Percentiles rank a stretch among this genome's conserved stretches.
Conservation (phyloP, 2,329 filamentous ascomycete species). For the Ascochyta clinopodiicola region DNA sequence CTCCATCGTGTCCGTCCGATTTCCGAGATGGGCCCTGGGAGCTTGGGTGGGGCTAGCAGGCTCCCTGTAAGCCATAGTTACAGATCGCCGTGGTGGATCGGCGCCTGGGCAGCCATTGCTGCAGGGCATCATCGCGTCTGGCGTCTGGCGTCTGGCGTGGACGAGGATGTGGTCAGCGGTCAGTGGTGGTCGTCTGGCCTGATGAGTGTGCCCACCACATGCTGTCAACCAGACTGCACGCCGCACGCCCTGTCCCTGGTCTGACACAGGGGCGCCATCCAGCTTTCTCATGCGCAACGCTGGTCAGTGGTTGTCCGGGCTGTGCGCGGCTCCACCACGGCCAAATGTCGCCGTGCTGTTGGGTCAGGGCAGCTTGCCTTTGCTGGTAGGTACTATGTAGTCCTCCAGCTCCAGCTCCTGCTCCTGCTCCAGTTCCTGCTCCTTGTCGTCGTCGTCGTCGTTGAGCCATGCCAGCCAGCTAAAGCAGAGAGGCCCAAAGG, state of each 20-base stretch:
- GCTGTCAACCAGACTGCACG: constrained; percentile 9
- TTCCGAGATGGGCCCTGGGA: constrained; percentile 41
- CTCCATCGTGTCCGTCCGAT: constrained; percentile 41
- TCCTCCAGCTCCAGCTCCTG: too few species aligned
- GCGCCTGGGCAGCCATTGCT: constrained; percentile 41
- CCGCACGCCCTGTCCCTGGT: neutral
- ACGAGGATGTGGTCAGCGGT: neutral
- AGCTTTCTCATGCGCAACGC: constrained; percentile 5
- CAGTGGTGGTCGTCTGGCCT: neutral
- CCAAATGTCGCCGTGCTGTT: constrained; percentile 30
- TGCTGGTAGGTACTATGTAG: too few species aligned
- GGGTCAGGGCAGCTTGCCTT: constrained; percentile 20
- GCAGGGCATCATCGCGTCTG: constrained; percentile 39
- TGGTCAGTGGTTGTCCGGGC: constrained; percentile 11
- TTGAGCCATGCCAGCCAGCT: constrained; percentile 2
- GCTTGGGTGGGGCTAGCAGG: constrained; percentile 38
- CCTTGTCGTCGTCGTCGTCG: neutral
- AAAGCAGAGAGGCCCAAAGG: neutral
- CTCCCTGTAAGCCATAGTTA: constrained; percentile 45
- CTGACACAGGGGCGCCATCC: neutral
- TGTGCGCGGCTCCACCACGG: constrained; percentile 31
- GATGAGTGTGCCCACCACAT: constrained; percentile 9
- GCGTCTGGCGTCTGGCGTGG: neutral
- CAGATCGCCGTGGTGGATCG: constrained; percentile 49
- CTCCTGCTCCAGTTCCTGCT: too few species aligned